phyloP scores from a whole-genome alignment of 208 protist genomes.

The Leishmania guyanensis region DNA sequence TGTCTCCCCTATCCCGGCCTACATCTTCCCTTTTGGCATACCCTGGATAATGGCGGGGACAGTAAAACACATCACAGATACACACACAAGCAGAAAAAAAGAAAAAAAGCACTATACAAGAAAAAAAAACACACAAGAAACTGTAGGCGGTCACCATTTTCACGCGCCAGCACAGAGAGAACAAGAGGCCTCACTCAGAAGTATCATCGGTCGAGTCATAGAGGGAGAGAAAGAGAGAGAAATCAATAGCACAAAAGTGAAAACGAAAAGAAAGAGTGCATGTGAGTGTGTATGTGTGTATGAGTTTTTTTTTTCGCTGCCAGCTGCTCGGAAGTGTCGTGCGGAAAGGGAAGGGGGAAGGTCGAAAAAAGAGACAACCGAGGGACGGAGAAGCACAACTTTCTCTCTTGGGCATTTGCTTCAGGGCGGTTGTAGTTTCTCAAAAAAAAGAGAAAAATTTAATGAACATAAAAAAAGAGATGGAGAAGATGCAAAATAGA shows the following conservation, averaged over 20 bases:
- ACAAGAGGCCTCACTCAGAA: not conserved
- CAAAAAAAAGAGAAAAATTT: not conserved
- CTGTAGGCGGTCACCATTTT: not conserved
- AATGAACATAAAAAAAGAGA: not conserved
- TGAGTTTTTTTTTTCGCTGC: not conserved
- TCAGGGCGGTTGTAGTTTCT: not conserved
- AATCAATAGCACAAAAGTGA: not conserved
- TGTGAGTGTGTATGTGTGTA: not conserved
- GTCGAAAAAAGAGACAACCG: not conserved
- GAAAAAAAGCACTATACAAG: not conserved
- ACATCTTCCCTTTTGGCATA: not conserved
- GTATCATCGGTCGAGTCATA: not conserved
- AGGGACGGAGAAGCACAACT: not conserved
- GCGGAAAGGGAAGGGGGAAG: not conserved
- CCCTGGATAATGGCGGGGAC: not conserved
- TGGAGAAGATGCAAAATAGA: not conserved
- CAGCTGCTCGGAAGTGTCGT: not conserved
- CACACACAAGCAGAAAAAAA: not conserved
- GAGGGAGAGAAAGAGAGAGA: not conserved
- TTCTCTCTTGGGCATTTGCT: not conserved
- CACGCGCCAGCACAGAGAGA: not conserved
- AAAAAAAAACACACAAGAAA: not conserved
- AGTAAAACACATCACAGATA: not conserved
- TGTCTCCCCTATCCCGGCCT: too few species aligned
- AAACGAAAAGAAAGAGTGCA: not conserved